Percentiles rank a stretch among this genome's conserved stretches.
phyloP scores from a whole-genome alignment of 352 stramenopile species.

The Globisporangium apiculatum region DNA sequence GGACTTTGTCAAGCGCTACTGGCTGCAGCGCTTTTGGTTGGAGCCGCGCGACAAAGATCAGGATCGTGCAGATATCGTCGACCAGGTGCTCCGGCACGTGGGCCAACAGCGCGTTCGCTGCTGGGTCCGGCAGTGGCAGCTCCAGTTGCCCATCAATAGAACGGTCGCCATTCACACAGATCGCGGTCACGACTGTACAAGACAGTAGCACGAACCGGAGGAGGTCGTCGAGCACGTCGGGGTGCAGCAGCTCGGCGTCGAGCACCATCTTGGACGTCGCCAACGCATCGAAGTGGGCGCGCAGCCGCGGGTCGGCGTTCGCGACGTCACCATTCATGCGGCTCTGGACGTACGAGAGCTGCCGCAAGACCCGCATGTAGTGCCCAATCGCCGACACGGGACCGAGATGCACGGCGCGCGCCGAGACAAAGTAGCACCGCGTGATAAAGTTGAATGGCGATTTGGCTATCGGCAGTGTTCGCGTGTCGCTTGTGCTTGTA shows the following conservation, averaged over 20 bases:
- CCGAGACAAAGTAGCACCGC: constrained; percentile 94
- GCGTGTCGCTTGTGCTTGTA: constrained; percentile 14
- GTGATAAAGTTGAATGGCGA: constrained; percentile 95
- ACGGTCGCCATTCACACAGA: constrained; percentile 22
- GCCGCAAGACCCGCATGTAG: constrained; percentile 84
- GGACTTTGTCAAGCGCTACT: constrained; percentile 84
- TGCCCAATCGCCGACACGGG: constrained; percentile 79
- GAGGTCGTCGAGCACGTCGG: constrained; percentile 72
- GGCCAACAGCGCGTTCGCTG: constrained; percentile 38
- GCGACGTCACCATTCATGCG: constrained; percentile 49
- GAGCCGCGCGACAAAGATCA: constrained; percentile 89
- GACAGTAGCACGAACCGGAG: constrained; percentile 69
- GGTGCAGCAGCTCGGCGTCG: constrained; percentile 71
- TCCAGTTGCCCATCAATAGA: constrained; percentile 15
- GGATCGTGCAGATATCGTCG: constrained; percentile 89
- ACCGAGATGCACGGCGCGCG: constrained; percentile 89
- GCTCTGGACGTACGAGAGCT: constrained; percentile 86
- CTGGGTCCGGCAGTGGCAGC: constrained; percentile 25
- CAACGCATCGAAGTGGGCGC: constrained; percentile 69
- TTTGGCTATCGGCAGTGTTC: constrained; percentile 7
- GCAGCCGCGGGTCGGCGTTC: constrained; percentile 54
- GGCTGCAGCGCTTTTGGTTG: constrained; percentile 76
- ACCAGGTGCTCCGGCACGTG: constrained; percentile 94
- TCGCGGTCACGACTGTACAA: constrained; percentile 42
- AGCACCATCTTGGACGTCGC: constrained; percentile 71